Base-by-base conservation (phyloP, 306 rosid genomes). In the Gleditsia sinensis region DNA sequence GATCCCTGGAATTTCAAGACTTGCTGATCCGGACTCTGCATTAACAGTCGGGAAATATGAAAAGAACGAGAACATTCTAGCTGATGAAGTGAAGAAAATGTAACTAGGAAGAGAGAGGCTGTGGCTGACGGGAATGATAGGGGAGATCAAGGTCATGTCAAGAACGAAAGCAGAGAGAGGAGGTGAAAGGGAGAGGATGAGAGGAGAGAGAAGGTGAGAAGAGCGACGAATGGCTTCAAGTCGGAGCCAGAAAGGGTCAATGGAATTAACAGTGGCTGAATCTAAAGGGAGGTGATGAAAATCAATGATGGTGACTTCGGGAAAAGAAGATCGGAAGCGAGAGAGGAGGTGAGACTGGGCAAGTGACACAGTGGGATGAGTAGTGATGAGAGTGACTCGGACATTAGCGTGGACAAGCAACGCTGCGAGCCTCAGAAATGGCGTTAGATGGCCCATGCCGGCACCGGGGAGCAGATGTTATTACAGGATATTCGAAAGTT, bases 401-500 rank as follows among this genome's bases (percentile, higher is more conserved):
- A 77, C 74, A 43, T 58, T 37, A 54, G 53, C 64, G 9, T 51
- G 57, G 67, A 40, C 8, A 19, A 82, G 87, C 13, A 13, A 6
- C 0, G 81, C 17, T 0, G n/a, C n/a, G n/a, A n/a, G n/a, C n/a
- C n/a, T n/a, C n/a, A n/a, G n/a, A n/a, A n/a, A n/a, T n/a, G n/a
- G n/a, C n/a, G n/a, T n/a, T n/a, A n/a, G n/a, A n/a, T n/a, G n/a
- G n/a, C n/a, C n/a, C n/a, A n/a, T n/a, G 82, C n/a, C n/a, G n/a
- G n/a, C n/a, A n/a, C n/a, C n/a, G n/a, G n/a, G n/a, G n/a, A n/a
- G n/a, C n/a, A n/a, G n/a, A 72, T 8, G 80, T 88, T 28, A 87
- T 91, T 55, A 87, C 83, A 9, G 90, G 81, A 4, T 88, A 76
- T 76, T 78, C 89, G 2, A 85, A 88, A 79, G 83, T 70, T 8